These are phyloP conservation scores for Leishmania gerbilli DNA, from an alignment of 208 protist species.

Conservation along the genomic window DNA sequence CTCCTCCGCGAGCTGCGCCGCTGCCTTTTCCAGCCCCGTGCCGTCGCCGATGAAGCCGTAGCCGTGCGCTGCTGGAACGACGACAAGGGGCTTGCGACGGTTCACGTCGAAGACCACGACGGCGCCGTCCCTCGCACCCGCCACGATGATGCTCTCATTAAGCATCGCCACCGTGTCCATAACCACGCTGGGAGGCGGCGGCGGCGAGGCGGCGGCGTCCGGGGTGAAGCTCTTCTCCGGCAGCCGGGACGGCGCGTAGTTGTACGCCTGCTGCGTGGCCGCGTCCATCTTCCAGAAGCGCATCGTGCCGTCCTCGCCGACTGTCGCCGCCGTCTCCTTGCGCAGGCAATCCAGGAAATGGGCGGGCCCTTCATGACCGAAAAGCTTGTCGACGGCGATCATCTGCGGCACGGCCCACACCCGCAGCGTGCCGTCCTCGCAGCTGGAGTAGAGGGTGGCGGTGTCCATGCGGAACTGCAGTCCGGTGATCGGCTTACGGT, in stretches of 20 bases:
- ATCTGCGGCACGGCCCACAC: constrained; percentile 90
- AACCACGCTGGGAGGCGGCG: constrained; percentile 32
- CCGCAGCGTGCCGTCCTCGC: constrained; percentile 80
- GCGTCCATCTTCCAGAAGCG: constrained; percentile 90
- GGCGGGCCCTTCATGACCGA: constrained; percentile 79
- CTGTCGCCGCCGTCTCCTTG: constrained; percentile 75
- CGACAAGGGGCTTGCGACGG: constrained; percentile 67
- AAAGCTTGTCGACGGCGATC: constrained; percentile 85
- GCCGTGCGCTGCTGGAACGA: constrained; percentile 74
- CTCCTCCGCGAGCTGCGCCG: constrained; percentile 31
- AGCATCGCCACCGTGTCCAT: constrained; percentile 86
- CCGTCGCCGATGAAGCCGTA: constrained; percentile 82
- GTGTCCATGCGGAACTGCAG: constrained; percentile 76
- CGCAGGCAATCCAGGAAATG: constrained; percentile 61
- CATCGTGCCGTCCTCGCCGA: constrained; percentile 88
- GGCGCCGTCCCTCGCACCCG: constrained; percentile 71
- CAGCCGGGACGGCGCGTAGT: constrained; percentile 31
- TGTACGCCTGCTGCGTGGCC: constrained; percentile 81
- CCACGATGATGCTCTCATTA: constrained; percentile 72
- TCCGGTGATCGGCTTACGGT: constrained; percentile 84
- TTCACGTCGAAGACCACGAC: constrained; percentile 88
- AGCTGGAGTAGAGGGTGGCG: constrained; percentile 70
- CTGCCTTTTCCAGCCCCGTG: constrained; percentile 82
- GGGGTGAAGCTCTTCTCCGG: not conserved
- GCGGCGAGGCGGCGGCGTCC: not conserved